Evolutionary conservation across 805 yeast genomes (phyloP), one percentile per base, ranked within the genome.

Genomic region (Kodamaea restingae): DNA sequence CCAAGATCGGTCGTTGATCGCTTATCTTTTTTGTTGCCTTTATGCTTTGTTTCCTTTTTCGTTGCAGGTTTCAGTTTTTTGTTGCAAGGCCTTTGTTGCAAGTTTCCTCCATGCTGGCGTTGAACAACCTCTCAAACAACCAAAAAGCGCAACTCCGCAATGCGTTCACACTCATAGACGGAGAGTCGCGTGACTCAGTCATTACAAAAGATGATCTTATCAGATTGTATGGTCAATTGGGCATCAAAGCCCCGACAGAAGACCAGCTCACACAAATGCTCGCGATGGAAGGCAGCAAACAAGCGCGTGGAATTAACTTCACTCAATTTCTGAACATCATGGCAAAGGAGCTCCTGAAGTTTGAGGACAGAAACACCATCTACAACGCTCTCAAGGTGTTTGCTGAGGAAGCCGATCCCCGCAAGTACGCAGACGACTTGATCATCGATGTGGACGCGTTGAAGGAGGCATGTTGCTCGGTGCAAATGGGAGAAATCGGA

Each of bases 131-230:
- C 14, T 70, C 81, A 4, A 73, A 76, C 39, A 78, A 71, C 24
- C 87, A 85, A 52, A 77, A 86, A 18, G 66, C 76, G 11, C 81
- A 75, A 46, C 67, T 84, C 40, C 72, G 85, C 41, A 84, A 85
- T 48, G 80, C 93, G 1, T 90, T 88, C 58, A 78, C 85, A 20
- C 58, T 86, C 49, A 76, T 90, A 6, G 96, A 90, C 54, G 83
- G 83, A 26, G 91, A 90, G 28, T 60, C 70, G 44, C 79, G 82
- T 18, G 95, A 88, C 51, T 87, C 88, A 1, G 54, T 59, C 4
- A 78, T 85, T 31, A 64, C 82, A 1, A 52, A 59, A 21, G 56
- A 66, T 1, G 93, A 85, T 57, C 52, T 90, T 39, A 65, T 61
- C 27, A 67, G 72, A 15, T 67, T 81, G 12, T 71, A 78, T 45